Base-by-base conservation (phyloP, 805 yeast species). In the Yarrowia divulgata region DNA sequence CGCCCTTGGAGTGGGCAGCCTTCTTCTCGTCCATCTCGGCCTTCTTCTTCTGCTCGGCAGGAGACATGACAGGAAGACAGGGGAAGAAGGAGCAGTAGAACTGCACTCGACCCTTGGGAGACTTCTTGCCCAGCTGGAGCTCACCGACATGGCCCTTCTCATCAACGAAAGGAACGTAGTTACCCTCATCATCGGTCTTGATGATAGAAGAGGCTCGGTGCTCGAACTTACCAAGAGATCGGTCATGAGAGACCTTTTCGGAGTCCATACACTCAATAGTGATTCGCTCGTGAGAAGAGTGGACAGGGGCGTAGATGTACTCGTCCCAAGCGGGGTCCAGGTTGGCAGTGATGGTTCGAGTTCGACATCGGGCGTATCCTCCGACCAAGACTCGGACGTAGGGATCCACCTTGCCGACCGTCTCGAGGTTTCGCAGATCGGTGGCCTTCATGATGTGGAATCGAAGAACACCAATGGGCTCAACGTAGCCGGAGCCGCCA, bases 221-320 rank as follows among this genome's bases (percentile, higher is more conserved):
- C 74, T 88, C 89, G 80, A 91, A 89, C 2, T 89, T 84, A 67
- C 99, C 99, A 62, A 95, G 84, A 5, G 96, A 86, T 74, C 97
- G 87, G 79, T 95, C 99, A 52, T 87, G 85, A n/a, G 89, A 85
- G 68, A 81, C 84, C 70, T 84, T 85, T 79, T 93, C 94, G 42
- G 90, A 90, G 79, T 95, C 98, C 97, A 95, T 90, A 8, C 88
- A 96, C 77, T 95, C 98, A 69, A 95, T 77, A 1, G 93, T 88
- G 71, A 95, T 79, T 74, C 85, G 88, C 78, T 93, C 98, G 76
- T 90, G 89, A 32, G 92, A 87, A 55, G 94, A 89, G 7, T 96
- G 85, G 18, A 95, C 85, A 5, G 97, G 89, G 37, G 91, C 85
- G 79, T 91, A 95, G 66, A 91, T 81, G 1, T 90, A 83, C 77